Base-by-base conservation (phyloP, 345 rosid species). In the Brassica rapa region DNA sequence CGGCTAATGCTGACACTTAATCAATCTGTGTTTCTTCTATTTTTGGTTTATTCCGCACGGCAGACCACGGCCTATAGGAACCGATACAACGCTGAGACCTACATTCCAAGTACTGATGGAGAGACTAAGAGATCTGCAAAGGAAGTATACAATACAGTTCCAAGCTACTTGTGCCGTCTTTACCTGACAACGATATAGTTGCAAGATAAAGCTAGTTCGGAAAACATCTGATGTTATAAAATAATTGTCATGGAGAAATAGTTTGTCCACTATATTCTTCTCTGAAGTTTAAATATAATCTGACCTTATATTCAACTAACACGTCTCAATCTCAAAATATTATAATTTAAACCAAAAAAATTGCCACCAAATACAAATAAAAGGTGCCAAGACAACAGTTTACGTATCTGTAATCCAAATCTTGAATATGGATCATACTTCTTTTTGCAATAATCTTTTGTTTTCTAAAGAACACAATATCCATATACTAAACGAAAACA, bases 51-150 rank as follows among this genome's bases (percentile, higher is more conserved):
- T 68, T 41, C 4, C 29, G 71, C 72, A 55, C 27, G 6, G 70
- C 90, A 95, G 99, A 19, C 19, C 19, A 19, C 19, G 19, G 19
- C 19, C 19, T 19, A 19, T 19, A 19, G 19, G 19, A 19, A 19
- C 19, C 27, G 94, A 95, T 84, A 86, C 94, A 4, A 83, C 82
- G 56, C 19, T 79, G 78, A 89, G 98, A 30, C 97, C 99, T 14
- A 73, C 91, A 8, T 90, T 95, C 91, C 98, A 88, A 82, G 99
- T 91, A 80, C 85, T 92, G 70, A 77, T 95, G 82, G 91, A 92
- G 37, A 92, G 71, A 80, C 88, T 91, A 56, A 87, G 88, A 83
- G 98, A 92, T 77, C 73, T 91, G 70, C 98, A 90, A 72, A 92
- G 91, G 67, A 90, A 87, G 59, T 87, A 77, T 59, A 70, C 82